These are phyloP conservation scores for Pyrenula aspistea DNA, from an alignment of 495 filamentous ascomycete species.

Conservation along the genomic window DNA sequence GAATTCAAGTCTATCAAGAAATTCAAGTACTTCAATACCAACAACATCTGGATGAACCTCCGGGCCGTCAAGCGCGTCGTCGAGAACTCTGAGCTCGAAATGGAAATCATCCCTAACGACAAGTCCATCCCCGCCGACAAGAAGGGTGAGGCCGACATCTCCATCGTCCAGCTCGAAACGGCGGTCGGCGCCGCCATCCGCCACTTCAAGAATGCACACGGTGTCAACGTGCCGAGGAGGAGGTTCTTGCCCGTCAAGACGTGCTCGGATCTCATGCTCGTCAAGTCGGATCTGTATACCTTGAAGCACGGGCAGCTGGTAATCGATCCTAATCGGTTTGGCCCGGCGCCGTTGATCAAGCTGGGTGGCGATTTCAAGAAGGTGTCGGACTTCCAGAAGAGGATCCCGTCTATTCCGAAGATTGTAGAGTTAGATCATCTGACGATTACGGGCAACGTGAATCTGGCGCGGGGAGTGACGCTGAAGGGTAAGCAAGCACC, in stretches of 20 bases:
- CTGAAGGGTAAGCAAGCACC: slow-evolving; percentile 73
- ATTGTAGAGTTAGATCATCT: slow-evolving; percentile 97
- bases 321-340: slow-evolving; percentile 92
- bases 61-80: slow-evolving; percentile 97
- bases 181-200: slow-evolving; percentile 97
- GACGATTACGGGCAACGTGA: slow-evolving; percentile 93
- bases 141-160: slow-evolving; percentile 97
- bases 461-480: slow-evolving; percentile 86
- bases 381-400: slow-evolving; percentile 98
- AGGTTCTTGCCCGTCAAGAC: slow-evolving; percentile 99
- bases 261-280: slow-evolving; percentile 97
- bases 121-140: slow-evolving; percentile 98
- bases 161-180: slow-evolving; percentile 96
- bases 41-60: slow-evolving; percentile 99
- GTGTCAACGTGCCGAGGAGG: slow-evolving; percentile 94
- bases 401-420: slow-evolving; percentile 89
- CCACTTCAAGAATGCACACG: slow-evolving; percentile 96
- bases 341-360: slow-evolving; percentile 98
- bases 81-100: slow-evolving; percentile 94
- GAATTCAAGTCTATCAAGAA: slow-evolving; percentile 99
- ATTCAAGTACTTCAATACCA: slow-evolving; percentile 99
- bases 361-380: slow-evolving; percentile 99
- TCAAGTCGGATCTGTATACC: slow-evolving; percentile 99
- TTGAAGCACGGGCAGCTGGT: slow-evolving; percentile 96
- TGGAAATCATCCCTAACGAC: slow-evolving; percentile 99